Conservation (phyloP, 2,329 filamentous ascomycete species). For the Sporothrix pseudoabietina region DNA sequence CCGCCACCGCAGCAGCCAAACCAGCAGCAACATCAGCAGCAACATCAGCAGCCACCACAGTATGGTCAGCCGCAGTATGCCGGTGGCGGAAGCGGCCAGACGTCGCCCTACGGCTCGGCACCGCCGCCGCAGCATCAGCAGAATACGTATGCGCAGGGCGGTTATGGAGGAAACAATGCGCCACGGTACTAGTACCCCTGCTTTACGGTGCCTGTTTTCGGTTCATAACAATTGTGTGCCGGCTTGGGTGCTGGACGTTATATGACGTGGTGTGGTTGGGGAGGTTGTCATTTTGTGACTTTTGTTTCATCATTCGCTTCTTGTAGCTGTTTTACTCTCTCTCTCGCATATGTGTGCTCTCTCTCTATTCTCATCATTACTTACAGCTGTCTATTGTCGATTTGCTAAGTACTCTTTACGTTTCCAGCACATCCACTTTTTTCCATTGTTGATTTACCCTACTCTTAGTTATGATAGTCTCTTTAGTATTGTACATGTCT, state of each 20-base stretch:
- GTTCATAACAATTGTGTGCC: too few relatives aligned
- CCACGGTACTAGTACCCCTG: constrained; percentile 29
- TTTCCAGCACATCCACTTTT: constrained; percentile 6
- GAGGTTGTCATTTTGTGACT: background rate
- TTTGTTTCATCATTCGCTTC: constrained; percentile 12
- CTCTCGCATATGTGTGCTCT: background rate
- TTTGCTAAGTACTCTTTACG: background rate
- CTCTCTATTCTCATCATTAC: background rate
- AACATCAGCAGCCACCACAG: constrained; percentile 15
- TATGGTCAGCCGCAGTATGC: constrained; percentile 29
- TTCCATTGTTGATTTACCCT: background rate
- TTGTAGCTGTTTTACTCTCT: background rate
- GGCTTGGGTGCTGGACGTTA: background rate
- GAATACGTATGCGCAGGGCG: constrained; percentile 23
- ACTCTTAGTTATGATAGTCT: background rate
- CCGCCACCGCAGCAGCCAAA: constrained; percentile 27
- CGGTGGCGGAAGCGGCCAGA: background rate
- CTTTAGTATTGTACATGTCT: constrained; percentile 5
- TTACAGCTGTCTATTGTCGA: background rate
- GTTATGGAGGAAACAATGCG: constrained; percentile 18
- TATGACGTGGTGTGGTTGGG: background rate
- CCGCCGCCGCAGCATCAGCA: constrained; percentile 27
- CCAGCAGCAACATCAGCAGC: background rate
- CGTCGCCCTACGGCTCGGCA: constrained; percentile 21
- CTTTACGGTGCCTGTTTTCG: background rate